Evolutionary conservation across 768 basidiomycete species (phyloP).

Genomic region (Tricholoma terreum): DNA sequence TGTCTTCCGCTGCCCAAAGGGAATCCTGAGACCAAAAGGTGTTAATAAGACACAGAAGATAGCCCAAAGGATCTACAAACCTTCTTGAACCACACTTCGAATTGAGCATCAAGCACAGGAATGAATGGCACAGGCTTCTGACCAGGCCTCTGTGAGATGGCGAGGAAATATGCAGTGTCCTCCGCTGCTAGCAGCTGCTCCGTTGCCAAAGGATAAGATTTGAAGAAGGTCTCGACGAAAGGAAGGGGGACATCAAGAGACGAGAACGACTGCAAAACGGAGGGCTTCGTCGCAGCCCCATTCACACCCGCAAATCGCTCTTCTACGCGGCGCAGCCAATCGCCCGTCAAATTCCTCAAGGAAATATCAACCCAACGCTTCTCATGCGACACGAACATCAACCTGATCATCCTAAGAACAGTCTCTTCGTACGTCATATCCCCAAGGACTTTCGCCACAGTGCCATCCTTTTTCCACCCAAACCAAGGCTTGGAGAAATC

Average conservation of each 20-base stretch:
- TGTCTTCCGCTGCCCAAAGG: constrained; percentile 96
- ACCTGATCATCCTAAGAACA: constrained; percentile 82
- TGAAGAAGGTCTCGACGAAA: constrained; percentile 82
- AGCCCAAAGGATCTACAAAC: constrained; percentile 34
- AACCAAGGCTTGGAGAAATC: constrained; percentile 99
- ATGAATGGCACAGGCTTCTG: constrained; percentile 99
- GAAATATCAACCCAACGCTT: constrained; percentile 91
- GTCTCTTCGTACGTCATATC: constrained; percentile 99
- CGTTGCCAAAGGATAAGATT: constrained; percentile 75
- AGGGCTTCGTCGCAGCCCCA: constrained; percentile 70
- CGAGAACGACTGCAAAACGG: constrained; percentile 79
- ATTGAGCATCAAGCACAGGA: constrained; percentile 86
- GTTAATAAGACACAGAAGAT: background rate
- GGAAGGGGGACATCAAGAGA: constrained; percentile 78
- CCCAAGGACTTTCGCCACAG: constrained; percentile 77
- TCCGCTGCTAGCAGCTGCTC: constrained; percentile 89
- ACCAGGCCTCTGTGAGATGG: constrained; percentile 91
- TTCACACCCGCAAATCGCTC: constrained; percentile 93
- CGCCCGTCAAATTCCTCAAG: constrained; percentile 89
- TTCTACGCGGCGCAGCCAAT: constrained; percentile 95
- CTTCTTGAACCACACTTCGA: constrained; percentile 99
- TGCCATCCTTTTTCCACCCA: constrained; percentile 91
- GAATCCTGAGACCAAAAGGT: constrained; percentile 62
- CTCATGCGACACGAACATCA: constrained; percentile 94
- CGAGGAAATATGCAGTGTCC: constrained; percentile 93